A percentile compares a stretch with the other conserved stretches of the same genome.
Evolutionary conservation across 345 rosid genomes (phyloP).

Genomic region (Anastatica hierochuntica): DNA sequence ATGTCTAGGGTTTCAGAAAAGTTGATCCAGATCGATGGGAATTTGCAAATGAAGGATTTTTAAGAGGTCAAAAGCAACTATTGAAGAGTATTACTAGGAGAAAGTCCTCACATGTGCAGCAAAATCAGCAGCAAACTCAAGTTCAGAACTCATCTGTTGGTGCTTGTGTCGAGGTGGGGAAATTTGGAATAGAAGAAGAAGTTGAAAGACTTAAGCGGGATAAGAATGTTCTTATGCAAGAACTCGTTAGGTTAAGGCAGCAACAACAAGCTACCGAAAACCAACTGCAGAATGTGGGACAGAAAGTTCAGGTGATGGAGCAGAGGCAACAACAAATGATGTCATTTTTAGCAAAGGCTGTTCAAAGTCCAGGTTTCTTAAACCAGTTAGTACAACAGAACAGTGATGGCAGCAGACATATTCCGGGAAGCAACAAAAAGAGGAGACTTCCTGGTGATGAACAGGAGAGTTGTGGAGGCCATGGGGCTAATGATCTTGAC

Average conservation of each 20-base stretch:
- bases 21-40: conserved; percentile 88
- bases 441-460: conserved; percentile 64
- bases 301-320: conserved; percentile 88
- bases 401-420: conserved; percentile 37
- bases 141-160: conserved; percentile 58
- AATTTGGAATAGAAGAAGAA: conserved; percentile 78
- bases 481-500: conserved; percentile 33
- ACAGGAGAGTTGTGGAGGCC: conserved; percentile 30
- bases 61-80: conserved; percentile 69
- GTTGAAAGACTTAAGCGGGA: conserved; percentile 77
- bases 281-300: conserved; percentile 72
- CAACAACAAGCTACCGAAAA: conserved; percentile 70
- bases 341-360: conserved; percentile 83
- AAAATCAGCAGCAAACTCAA: conserved; percentile 41
- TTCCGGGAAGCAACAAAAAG: conserved; percentile 57
- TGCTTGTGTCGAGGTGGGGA: conserved; percentile 79
- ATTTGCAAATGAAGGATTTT: no score
- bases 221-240: no score
- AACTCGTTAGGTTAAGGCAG: conserved; percentile 80
- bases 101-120: conserved; percentile 55
- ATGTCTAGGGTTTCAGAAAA: conserved; percentile 72
- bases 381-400: conserved; percentile 56
- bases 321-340: conserved; percentile 92
- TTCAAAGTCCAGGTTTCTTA: conserved; percentile 68
- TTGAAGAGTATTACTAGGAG: conserved; percentile 58